Evolutionary conservation across 1,284 basidiomycete species (phyloP).

Genomic region (Trametes polyzona): DNA sequence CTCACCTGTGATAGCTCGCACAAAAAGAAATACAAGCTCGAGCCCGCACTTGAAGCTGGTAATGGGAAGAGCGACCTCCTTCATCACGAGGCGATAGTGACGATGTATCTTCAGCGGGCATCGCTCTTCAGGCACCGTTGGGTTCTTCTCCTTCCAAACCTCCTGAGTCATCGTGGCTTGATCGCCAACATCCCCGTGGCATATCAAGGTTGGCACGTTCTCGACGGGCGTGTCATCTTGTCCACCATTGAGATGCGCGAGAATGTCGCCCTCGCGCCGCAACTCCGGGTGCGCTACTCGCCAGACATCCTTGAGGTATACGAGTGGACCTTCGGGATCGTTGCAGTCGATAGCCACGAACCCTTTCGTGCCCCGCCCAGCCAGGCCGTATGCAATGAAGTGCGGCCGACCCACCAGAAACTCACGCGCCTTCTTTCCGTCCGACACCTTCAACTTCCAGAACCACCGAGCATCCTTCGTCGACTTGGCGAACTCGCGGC

Average conservation of each 20-base stretch:
- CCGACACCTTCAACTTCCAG: background rate
- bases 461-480: background rate
- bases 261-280: slow-evolving; percentile 5
- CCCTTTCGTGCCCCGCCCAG: slow-evolving; percentile 6
- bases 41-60: background rate
- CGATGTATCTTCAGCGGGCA: slow-evolving; percentile 8
- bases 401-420: slow-evolving; percentile 13
- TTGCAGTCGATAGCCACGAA: slow-evolving; percentile 10
- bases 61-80: slow-evolving; percentile 10
- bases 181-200: slow-evolving; percentile 8
- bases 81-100: slow-evolving; percentile 12
- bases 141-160: background rate
- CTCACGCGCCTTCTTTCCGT: background rate
- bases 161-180: slow-evolving; percentile 6
- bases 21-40: background rate
- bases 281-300: slow-evolving; percentile 2
- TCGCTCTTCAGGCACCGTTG: background rate
- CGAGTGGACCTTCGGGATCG: background rate
- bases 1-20: background rate
- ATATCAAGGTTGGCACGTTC: slow-evolving; percentile 4
- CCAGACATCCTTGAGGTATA: slow-evolving; percentile 15
- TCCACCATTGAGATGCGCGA: background rate
- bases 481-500: background rate
- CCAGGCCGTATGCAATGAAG: background rate
- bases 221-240: background rate